Percentiles rank a stretch among this genome's conserved stretches.
Evolutionary conservation across 352 stramenopile species (phyloP).

Genomic region (Pythium aristosporum): DNA sequence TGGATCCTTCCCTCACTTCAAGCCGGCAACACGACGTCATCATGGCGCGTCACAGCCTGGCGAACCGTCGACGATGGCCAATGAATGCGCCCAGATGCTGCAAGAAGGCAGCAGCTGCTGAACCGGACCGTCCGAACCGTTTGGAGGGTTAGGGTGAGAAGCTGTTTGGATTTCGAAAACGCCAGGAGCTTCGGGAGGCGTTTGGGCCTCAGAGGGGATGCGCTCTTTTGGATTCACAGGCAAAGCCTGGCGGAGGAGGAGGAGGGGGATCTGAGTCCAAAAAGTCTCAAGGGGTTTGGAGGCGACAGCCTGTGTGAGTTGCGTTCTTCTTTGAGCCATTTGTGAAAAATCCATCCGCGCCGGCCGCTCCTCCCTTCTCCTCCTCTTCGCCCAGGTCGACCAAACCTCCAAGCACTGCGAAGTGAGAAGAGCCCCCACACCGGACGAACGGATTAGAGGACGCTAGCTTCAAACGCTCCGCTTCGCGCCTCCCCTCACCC

Average conservation of each 20-base stretch:
- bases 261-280: slow-evolving; percentile 25
- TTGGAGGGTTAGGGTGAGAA: slow-evolving; percentile 14
- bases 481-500: neutral
- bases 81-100: slow-evolving; percentile 18
- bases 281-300: slow-evolving; percentile 13
- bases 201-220: slow-evolving; percentile 22
- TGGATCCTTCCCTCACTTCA: slow-evolving; percentile 24
- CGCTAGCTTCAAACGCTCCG: neutral
- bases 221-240: slow-evolving; percentile 1
- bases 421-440: neutral
- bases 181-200: slow-evolving; percentile 26
- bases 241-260: neutral
- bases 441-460: neutral
- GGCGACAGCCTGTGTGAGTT: slow-evolving; percentile 17
- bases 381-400: neutral
- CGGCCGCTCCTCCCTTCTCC: neutral
- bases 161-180: slow-evolving; percentile 27
- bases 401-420: neutral
- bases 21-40: slow-evolving; percentile 25
- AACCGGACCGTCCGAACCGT: slow-evolving; percentile 31
- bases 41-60: slow-evolving; percentile 19
- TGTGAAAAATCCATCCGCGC: slow-evolving; percentile 28
- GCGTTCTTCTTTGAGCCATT: slow-evolving; percentile 36
- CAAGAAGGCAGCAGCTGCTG: slow-evolving; percentile 8
- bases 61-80: slow-evolving; percentile 22